Conservation (phyloP, 2,329 filamentous ascomycete species). For the Dactylella cylindrospora region DNA sequence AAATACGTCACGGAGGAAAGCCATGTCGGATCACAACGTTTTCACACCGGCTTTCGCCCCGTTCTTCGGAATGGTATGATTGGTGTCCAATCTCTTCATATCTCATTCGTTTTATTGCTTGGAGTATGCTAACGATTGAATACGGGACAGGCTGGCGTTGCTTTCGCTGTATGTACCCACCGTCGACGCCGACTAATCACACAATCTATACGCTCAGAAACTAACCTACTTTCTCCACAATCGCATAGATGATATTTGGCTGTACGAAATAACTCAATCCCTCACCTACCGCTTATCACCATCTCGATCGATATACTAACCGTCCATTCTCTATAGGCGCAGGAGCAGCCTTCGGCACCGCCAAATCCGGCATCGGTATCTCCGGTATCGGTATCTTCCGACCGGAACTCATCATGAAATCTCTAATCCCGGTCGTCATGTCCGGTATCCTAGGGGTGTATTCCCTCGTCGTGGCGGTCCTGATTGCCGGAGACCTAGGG, state of each 20-base stretch:
- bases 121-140: constrained; percentile 5
- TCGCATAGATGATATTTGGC: constrained; percentile 35
- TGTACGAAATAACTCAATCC: no score
- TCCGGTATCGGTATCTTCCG: constrained; percentile 81
- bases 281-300: neutral
- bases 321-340: constrained; percentile 14
- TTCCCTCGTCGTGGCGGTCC: constrained; percentile 90
- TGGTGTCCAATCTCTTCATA: neutral
- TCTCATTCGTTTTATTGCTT: neutral
- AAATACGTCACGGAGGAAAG: neutral
- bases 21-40: constrained; percentile 32
- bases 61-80: constrained; percentile 44
- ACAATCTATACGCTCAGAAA: no score
- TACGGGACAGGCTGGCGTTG: constrained; percentile 27
- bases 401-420: constrained; percentile 85
- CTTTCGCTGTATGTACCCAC: constrained; percentile 31
- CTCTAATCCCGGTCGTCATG: constrained; percentile 73
- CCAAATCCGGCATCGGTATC: constrained; percentile 81
- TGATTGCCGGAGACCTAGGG: constrained; percentile 86
- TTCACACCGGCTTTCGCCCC: constrained; percentile 41
- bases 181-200: neutral
- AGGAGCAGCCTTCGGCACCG: constrained; percentile 82
- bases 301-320: neutral
- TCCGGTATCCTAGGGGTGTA: constrained; percentile 99
- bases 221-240: neutral